These are phyloP conservation scores for Papiliotrema nemorosa DNA, from an alignment of 1,284 basidiomycete genomes.

Conservation along the genomic window DNA sequence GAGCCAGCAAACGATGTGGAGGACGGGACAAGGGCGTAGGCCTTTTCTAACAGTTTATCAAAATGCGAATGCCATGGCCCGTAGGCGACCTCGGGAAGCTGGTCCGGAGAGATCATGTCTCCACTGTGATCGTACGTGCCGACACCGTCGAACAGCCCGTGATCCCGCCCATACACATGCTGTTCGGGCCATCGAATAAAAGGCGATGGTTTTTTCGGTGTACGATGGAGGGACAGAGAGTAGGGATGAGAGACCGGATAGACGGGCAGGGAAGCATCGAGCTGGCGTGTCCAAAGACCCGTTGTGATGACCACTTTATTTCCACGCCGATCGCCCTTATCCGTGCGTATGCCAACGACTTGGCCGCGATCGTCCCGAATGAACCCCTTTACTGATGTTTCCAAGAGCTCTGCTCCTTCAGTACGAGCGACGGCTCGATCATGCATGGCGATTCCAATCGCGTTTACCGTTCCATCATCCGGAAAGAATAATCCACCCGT, in stretches of 20 bases:
- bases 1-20: conserved; percentile 12
- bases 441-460: conserved; percentile 7
- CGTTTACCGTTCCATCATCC: conserved; percentile 22
- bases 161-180: conserved; percentile 30
- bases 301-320: conserved; percentile 21
- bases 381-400: background rate
- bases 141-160: conserved; percentile 26
- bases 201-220: conserved; percentile 5
- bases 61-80: conserved; percentile 18
- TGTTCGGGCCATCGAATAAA: conserved; percentile 23
- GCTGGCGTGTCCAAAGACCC: conserved; percentile 31
- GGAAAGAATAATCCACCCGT: conserved; percentile 2
- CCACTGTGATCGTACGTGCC: conserved; percentile 27
- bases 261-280: conserved; percentile 11
- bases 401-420: conserved; percentile 6
- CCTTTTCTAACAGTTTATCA: conserved; percentile 9
- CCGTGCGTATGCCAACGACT: background rate
- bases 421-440: conserved; percentile 14
- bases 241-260: conserved; percentile 31
- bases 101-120: conserved; percentile 4
- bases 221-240: conserved; percentile 7
- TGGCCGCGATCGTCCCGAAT: background rate
- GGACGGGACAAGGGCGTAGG: conserved; percentile 10
- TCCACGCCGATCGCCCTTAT: background rate
- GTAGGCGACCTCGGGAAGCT: conserved; percentile 12